phyloP scores from a whole-genome alignment of 164 flowering plant genomes.

The Akebia trifoliata region DNA sequence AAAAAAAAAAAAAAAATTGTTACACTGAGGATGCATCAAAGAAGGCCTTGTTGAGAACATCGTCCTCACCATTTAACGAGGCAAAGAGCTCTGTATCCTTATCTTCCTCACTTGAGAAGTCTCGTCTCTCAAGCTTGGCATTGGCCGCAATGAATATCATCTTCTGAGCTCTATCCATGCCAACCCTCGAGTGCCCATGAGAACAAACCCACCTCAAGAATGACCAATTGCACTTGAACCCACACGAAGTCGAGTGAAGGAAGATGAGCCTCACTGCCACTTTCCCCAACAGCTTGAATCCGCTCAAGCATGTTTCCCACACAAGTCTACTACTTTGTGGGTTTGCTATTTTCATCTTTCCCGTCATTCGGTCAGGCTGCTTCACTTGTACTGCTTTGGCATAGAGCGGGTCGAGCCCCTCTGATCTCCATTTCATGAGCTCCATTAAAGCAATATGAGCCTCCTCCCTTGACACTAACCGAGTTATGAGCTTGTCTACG shows the following conservation, averaged over 20 bases:
- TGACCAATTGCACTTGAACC: conserved; percentile 77
- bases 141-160: conserved; percentile 89
- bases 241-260: conserved; percentile 84
- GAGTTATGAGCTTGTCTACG: conserved; percentile 79
- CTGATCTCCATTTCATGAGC: conserved; percentile 98
- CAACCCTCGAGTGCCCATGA: conserved; percentile 52
- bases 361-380: conserved; percentile 76
- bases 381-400: conserved; percentile 97
- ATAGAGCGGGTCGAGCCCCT: conserved; percentile 92
- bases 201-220: conserved; percentile 63
- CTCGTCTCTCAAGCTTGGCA: conserved; percentile 72
- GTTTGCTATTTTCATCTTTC: conserved; percentile 85
- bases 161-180: conserved; percentile 77
- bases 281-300: conserved; percentile 74
- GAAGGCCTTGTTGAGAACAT: conserved; percentile 77
- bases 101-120: conserved; percentile 71
- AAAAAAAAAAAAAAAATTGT: no score
- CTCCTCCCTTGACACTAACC: conserved; percentile 89
- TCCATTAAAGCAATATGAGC: conserved; percentile 97
- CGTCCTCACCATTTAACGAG: conserved; percentile 75
- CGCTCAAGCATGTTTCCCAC: conserved; percentile 91
- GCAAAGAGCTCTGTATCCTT: conserved; percentile 74
- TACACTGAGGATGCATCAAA: conserved; percentile 83
- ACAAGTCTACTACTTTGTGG: conserved; percentile 96
- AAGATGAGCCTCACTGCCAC: conserved; percentile 95